These are phyloP conservation scores for Cladosporium sp. DNA, from an alignment of 2,329 filamentous ascomycete genomes.

Conservation along the genomic window DNA sequence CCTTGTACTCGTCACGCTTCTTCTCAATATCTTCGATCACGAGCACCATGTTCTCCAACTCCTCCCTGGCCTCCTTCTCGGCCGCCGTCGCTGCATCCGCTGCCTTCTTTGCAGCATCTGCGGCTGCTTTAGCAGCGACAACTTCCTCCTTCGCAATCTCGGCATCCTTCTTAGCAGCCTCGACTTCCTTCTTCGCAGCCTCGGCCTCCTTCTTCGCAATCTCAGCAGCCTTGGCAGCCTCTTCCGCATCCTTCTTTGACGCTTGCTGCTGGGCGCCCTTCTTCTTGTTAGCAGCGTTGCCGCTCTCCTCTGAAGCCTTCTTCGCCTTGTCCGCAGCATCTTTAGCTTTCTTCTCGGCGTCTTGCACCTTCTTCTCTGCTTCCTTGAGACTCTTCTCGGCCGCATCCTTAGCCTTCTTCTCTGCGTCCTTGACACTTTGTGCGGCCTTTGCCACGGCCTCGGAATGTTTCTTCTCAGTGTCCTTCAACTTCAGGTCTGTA, in stretches of 20 bases:
- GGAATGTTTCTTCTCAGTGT: constrained; percentile 23
- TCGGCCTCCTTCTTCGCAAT: constrained; percentile 29
- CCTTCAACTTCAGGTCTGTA: constrained; percentile 17
- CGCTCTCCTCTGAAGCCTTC: constrained; percentile 13
- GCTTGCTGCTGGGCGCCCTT: constrained; percentile 6
- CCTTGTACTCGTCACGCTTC: constrained; percentile 38
- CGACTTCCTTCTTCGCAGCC: constrained; percentile 29
- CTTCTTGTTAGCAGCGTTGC: constrained; percentile 7
- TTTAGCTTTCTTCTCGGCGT: constrained; percentile 1
- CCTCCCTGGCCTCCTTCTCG: constrained; percentile 47
- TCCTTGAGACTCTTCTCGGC: constrained; percentile 29
- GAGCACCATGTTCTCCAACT: constrained; percentile 53
- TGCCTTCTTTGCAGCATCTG: constrained; percentile 16
- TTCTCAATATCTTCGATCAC: constrained; percentile 51
- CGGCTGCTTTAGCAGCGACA: constrained; percentile 8
- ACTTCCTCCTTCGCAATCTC: constrained; percentile 23
- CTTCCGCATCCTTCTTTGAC: neutral
- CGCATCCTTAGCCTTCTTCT: constrained; percentile 36
- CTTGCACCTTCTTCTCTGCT: constrained; percentile 25
- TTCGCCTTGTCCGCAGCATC: constrained; percentile 11
- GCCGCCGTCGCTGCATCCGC: constrained; percentile 32
- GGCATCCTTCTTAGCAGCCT: constrained; percentile 20
- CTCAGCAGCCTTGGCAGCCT: constrained; percentile 15
- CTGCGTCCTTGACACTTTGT: constrained; percentile 57
- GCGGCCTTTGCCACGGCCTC: constrained; percentile 23